Conservation (phyloP, 225 moss, liverwort and hornwort species). For the Sphagnum contortum region DNA sequence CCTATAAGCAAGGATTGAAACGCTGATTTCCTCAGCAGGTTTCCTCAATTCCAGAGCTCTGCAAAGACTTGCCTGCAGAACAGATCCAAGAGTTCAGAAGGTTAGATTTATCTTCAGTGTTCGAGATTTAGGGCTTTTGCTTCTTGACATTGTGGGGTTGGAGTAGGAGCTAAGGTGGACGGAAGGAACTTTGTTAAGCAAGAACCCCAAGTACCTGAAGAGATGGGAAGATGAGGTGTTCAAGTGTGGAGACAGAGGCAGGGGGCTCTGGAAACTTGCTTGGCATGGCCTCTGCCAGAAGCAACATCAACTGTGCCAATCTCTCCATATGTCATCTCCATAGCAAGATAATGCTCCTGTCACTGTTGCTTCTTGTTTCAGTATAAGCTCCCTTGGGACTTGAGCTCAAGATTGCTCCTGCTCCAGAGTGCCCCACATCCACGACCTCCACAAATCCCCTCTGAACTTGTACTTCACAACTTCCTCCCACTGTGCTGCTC, state of each 20-base stretch:
- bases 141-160: not conserved
- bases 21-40: conserved; percentile 57
- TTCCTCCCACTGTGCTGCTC: too few species aligned
- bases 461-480: too few species aligned
- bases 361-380: conserved; percentile 50
- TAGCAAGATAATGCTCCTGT: conserved; percentile 36
- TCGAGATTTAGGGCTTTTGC: too few species aligned
- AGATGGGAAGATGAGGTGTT: conserved; percentile 12
- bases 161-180: not conserved
- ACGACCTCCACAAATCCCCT: too few species aligned
- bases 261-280: conserved; percentile 33
- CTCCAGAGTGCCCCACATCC: too few species aligned
- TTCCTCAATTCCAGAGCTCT: conserved; percentile 37
- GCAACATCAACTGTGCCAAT: conserved; percentile 57
- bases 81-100: conserved; percentile 13
- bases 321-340: conserved; percentile 71
- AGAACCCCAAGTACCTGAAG: conserved; percentile 7
- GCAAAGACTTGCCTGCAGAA: conserved; percentile 42
- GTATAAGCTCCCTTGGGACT: conserved; percentile 65
- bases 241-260: conserved; percentile 5
- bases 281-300: conserved; percentile 40
- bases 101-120: too few species aligned
- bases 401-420: conserved; percentile 32
- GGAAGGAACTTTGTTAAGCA: not conserved
- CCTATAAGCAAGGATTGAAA: conserved; percentile 44